Evolutionary conservation across 768 basidiomycete species (phyloP).

Genomic region (Kwoniella bestiolae): DNA sequence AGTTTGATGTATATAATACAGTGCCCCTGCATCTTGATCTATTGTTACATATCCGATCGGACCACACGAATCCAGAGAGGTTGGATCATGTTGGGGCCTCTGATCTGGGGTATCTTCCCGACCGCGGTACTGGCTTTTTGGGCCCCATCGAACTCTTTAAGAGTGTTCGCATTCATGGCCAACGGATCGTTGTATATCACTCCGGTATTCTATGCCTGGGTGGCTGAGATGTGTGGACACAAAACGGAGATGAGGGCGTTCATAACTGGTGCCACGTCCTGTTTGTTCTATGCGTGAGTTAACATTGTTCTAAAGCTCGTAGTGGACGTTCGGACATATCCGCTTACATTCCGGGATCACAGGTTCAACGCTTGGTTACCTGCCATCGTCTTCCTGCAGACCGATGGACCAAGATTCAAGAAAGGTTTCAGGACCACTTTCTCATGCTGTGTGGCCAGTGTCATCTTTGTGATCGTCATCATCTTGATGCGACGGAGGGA

Average conservation of each 20-base stretch:
- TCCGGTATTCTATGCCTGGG: constrained; percentile 32
- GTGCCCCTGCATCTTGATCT: constrained; percentile 23
- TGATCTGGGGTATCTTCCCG: constrained; percentile 31
- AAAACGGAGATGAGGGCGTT: constrained; percentile 21
- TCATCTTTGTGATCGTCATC: constrained; percentile 9
- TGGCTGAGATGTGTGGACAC: constrained; percentile 23
- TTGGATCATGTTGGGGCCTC: constrained; percentile 14
- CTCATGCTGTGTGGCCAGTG: constrained; percentile 11
- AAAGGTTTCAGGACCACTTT: constrained; percentile 28
- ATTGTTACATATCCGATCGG: constrained; percentile 26
- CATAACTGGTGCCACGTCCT: constrained; percentile 17
- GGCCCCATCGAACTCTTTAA: constrained; percentile 11
- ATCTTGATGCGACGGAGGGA: constrained; percentile 9
- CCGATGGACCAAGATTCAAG: constrained; percentile 27
- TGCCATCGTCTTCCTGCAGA: constrained; percentile 28
- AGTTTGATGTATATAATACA: constrained; percentile 24
- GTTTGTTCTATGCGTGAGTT: constrained; percentile 27
- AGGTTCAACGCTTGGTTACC: constrained; percentile 28
- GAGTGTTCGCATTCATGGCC: constrained; percentile 33
- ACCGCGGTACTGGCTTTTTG: constrained; percentile 30
- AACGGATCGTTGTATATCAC: constrained; percentile 20
- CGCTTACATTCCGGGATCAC: not conserved
- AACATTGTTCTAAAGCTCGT: not conserved
- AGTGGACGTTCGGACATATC: not conserved
- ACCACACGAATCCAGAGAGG: constrained; percentile 6